Evolutionary conservation across 129 eudicot species (phyloP).

Genomic region (Calendula officinalis): DNA sequence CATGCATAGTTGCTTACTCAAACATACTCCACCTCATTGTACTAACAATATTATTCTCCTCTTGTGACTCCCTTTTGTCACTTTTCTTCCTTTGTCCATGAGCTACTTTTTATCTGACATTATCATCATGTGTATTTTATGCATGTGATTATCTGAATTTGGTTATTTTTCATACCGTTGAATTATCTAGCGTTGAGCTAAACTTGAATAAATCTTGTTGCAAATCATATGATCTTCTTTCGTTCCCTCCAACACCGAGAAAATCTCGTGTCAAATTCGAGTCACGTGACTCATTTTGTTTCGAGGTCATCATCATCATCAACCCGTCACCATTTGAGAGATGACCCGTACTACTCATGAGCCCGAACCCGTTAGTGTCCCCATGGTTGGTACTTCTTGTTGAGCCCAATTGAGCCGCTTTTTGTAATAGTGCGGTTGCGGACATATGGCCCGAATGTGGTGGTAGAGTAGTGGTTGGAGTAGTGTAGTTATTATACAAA

Average conservation of each 20-base stretch:
- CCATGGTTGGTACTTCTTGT: constrained; percentile 56
- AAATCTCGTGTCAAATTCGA: constrained; percentile 70
- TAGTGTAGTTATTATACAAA: constrained; percentile 41
- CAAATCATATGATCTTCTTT: constrained; percentile 38
- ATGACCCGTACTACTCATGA: constrained; percentile 45
- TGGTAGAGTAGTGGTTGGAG: constrained; percentile 16
- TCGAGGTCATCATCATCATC: constrained; percentile 45
- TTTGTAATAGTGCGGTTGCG: constrained; percentile 77
- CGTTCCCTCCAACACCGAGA: constrained; percentile 74
- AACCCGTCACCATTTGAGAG: constrained; percentile 36
- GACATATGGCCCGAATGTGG: constrained; percentile 52
- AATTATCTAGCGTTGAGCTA: constrained; percentile 38
- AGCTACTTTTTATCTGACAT: background rate
- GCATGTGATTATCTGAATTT: background rate
- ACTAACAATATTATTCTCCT: constrained; percentile 39
- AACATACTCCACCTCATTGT: constrained; percentile 33
- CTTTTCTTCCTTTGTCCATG: constrained; percentile 33
- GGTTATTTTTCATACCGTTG: constrained; percentile 1
- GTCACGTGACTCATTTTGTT: constrained; percentile 28
- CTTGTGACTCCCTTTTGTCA: constrained; percentile 40
- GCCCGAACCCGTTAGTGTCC: constrained; percentile 39
- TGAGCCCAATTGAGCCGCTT: constrained; percentile 89
- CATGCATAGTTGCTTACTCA: constrained; percentile 23
- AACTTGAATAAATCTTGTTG: constrained; percentile 56
- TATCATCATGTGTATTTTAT: constrained; percentile 1